phyloP scores from a whole-genome alignment of 2,329 filamentous ascomycete genomes.

The Fusarium irregulare region DNA sequence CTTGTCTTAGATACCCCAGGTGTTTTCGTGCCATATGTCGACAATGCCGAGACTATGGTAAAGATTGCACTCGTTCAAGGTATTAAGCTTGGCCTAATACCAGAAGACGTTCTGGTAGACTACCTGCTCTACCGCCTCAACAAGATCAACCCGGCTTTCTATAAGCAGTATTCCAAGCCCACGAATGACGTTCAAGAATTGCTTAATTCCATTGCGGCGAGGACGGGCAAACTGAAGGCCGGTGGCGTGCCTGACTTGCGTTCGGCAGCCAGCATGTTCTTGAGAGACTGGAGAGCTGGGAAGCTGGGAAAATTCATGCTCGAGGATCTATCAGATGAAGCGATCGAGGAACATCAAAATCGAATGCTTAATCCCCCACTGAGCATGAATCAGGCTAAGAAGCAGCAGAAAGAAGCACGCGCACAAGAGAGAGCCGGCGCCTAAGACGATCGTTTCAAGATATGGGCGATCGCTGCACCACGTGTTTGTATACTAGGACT shows the following conservation, averaged over 20 bases:
- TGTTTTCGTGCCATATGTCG: conserved; percentile 93
- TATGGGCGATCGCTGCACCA: conserved; percentile 14
- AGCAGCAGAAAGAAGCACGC: conserved; percentile 70
- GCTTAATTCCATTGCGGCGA: conserved; percentile 75
- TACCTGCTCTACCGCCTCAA: conserved; percentile 92
- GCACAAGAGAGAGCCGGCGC: conserved; percentile 56
- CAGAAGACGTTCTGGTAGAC: conserved; percentile 82
- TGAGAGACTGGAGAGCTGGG: conserved; percentile 85
- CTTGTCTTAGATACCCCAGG: conserved; percentile 94
- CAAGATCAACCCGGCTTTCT: conserved; percentile 68
- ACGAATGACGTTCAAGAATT: conserved; percentile 87
- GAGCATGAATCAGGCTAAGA: conserved; percentile 77
- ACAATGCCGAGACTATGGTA: conserved; percentile 87
- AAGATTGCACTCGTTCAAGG: conserved; percentile 92
- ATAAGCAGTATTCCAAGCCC: conserved; percentile 71
- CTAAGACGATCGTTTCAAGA: conserved; percentile 35
- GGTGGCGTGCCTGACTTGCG: conserved; percentile 78
- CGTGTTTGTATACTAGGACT: conserved; percentile 26
- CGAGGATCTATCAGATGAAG: conserved; percentile 76
- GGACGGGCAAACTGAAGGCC: conserved; percentile 79
- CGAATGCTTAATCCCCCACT: conserved; percentile 60
- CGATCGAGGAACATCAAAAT: conserved; percentile 62
- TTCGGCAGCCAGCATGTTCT: conserved; percentile 80
- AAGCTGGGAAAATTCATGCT: conserved; percentile 80
- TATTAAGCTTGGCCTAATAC: conserved; percentile 89